Percentiles rank a stretch among this genome's conserved stretches.
Conservation (phyloP, 1,284 basidiomycete genomes). For the Sporisorium iseilematis-ciliati region DNA sequence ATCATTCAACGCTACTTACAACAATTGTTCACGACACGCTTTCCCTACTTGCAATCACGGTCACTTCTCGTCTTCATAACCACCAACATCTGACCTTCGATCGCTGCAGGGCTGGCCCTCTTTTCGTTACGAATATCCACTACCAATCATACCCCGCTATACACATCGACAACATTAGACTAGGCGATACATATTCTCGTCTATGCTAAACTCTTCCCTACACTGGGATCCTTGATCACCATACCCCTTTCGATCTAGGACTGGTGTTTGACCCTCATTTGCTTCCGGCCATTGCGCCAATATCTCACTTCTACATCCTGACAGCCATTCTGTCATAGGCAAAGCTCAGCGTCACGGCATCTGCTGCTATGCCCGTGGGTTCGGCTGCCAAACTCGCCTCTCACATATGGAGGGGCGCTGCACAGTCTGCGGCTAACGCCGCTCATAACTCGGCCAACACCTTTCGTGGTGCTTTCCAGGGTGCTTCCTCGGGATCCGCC, state of each 20-base stretch:
- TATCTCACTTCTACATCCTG: not conserved
- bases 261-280: not conserved
- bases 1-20: not conserved
- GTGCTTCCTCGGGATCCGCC: conserved; percentile 30
- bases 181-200: not conserved
- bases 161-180: not conserved
- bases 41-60: conserved; percentile 8
- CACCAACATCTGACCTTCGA: not conserved
- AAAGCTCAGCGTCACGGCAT: conserved; percentile 28
- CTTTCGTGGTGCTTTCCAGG: conserved; percentile 53
- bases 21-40: not conserved
- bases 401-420: conserved; percentile 59
- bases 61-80: conserved; percentile 4
- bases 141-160: not conserved
- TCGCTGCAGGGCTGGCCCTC: conserved; percentile 13
- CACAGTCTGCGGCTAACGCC: conserved; percentile 55
- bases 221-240: not conserved
- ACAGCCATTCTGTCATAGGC: conserved; percentile 15
- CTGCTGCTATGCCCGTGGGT: conserved; percentile 47
- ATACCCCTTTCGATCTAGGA: not conserved
- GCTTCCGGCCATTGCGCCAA: conserved; percentile 12
- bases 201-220: not conserved
- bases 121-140: too few species aligned
- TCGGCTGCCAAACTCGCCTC: conserved; percentile 60
- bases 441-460: conserved; percentile 58